phyloP scores from a whole-genome alignment of 2,329 filamentous ascomycete genomes.

The Colletotrichum scovillei region DNA sequence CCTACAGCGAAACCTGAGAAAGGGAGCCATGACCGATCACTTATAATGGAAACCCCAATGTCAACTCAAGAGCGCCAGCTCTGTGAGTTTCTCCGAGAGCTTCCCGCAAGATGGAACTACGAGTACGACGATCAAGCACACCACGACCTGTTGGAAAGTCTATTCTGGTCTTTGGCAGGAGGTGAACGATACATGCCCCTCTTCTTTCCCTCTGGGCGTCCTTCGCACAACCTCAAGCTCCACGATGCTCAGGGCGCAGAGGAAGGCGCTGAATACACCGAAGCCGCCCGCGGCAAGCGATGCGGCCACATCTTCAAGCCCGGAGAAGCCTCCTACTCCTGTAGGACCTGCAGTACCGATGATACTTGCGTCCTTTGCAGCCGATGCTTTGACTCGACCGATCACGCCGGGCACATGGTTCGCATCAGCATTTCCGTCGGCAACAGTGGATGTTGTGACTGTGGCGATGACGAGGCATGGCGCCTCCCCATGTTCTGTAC shows the following conservation, averaged over 20 bases:
- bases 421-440: constrained; percentile 88
- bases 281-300: constrained; percentile 88
- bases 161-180: constrained; percentile 89
- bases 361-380: constrained; percentile 96
- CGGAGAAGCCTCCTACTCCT: constrained; percentile 93
- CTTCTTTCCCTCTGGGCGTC: constrained; percentile 83
- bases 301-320: constrained; percentile 98
- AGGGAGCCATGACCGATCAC: constrained; percentile 23
- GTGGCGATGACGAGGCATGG: constrained; percentile 96
- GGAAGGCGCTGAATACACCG: constrained; percentile 94
- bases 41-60: constrained; percentile 64
- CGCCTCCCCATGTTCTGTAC: constrained; percentile 87
- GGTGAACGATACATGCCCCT: constrained; percentile 79
- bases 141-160: constrained; percentile 77
- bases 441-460: constrained; percentile 97
- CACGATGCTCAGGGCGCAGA: constrained; percentile 90
- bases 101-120: constrained; percentile 79
- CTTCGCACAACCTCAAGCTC: constrained; percentile 77
- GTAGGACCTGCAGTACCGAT: constrained; percentile 92
- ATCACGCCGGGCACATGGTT: constrained; percentile 93
- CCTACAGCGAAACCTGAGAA: background rate
- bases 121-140: constrained; percentile 80
- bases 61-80: constrained; percentile 83
- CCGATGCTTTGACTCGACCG: constrained; percentile 93
- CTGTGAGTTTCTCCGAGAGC: constrained; percentile 82